phyloP scores from a whole-genome alignment of 2,329 filamentous ascomycete genomes.

The Fusarium devonianum region DNA sequence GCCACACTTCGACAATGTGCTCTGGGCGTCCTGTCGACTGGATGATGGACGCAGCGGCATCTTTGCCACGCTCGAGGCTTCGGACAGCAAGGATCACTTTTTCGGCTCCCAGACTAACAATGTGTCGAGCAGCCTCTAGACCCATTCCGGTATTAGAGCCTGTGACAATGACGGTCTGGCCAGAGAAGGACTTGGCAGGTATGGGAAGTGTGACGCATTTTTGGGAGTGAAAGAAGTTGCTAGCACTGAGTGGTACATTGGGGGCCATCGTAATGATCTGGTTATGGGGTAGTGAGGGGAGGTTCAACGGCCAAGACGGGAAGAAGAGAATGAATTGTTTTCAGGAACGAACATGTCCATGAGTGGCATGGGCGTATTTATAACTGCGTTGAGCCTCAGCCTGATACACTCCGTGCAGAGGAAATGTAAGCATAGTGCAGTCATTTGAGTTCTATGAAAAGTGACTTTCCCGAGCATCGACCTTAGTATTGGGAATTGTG shows the following conservation, averaged over 20 bases:
- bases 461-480: too few relatives aligned
- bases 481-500: too few relatives aligned
- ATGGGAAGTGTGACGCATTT: background rate
- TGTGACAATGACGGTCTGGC: slow-evolving; percentile 48
- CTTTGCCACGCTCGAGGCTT: slow-evolving; percentile 50
- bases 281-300: background rate
- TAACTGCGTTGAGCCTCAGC: too few relatives aligned
- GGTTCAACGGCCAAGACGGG: too few relatives aligned
- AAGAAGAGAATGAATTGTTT: background rate
- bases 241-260: background rate
- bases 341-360: background rate
- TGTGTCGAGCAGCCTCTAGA: slow-evolving; percentile 47
- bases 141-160: slow-evolving; percentile 53
- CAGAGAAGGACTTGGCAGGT: slow-evolving; percentile 19
- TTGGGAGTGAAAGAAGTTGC: background rate
- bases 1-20: slow-evolving; percentile 53
- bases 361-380: too few relatives aligned
- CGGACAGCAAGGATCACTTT: slow-evolving; percentile 51
- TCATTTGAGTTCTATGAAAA: background rate
- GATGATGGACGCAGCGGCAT: slow-evolving; percentile 47
- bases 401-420: too few relatives aligned
- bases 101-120: slow-evolving; percentile 42
- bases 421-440: background rate
- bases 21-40: slow-evolving; percentile 1
- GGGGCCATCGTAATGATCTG: background rate